Base-by-base conservation (phyloP, 169 alveolate species). In the Plasmodium falciparum region DNA sequence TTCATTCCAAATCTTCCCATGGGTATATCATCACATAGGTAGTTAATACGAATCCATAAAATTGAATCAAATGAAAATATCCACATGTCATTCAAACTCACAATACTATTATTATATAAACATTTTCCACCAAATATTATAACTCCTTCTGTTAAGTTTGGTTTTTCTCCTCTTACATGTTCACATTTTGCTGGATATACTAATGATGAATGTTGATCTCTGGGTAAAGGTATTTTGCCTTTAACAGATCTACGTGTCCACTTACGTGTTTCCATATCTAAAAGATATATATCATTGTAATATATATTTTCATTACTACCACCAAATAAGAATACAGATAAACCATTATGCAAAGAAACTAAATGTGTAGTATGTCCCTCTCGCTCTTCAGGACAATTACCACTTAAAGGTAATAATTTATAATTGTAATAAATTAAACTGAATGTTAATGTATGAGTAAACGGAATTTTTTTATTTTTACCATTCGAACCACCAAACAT, bases 1-100 rank as follows among this genome's bases (percentile, higher is more conserved):
- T 95, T 94, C 63, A 95, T 94, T 3, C 98, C 98, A 88, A 94
- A 96, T 43, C 98, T 93, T 2, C 97, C 97, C 26, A 92, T 88
- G 9, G 98, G 98, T 15, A 75, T 88, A 29, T 88, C 94, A n/a
- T 92, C 91, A 26, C 93, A 91, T 13, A 95, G 65, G 33, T 93
- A 94, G 73, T 96, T 97, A 33, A 96, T 96, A 71, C 92, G 95
- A 22, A 92, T 89, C 98, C 98, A 96, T 65, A 95, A 93, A 78
- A 94, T 93, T 59, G 76, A 29, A 58, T 93, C 91, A 45, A 95
- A 73, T 67, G 95, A 93, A 74, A 93, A 94, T 1, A 96, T 95
- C 98, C 98, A 96, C 95, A 96, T 92, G 75, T 96, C 98, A 71
- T 96, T 96, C 69, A 95, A 85, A 88, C 95, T 95, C 2, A 97